Evolutionary conservation across 2,329 filamentous ascomycete genomes (phyloP).

Genomic region (Alternaria angustiovoidea): DNA sequence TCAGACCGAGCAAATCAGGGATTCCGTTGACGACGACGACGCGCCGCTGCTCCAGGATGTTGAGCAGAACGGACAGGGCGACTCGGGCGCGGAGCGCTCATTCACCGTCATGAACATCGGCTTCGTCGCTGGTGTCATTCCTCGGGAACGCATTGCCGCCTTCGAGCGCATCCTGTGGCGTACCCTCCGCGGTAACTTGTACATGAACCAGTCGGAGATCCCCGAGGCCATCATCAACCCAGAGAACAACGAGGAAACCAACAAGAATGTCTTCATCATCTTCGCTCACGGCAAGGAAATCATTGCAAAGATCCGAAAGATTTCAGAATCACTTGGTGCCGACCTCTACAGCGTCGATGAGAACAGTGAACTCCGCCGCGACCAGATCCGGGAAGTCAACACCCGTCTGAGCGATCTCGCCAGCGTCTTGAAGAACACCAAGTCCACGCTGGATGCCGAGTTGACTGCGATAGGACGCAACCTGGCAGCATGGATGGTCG

Average conservation of each 20-base stretch:
- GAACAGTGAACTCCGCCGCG: constrained; percentile 91
- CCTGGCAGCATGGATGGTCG: constrained; percentile 94
- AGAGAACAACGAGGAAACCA: constrained; percentile 86
- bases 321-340: constrained; percentile 95
- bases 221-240: constrained; percentile 92
- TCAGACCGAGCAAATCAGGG: constrained; percentile 94
- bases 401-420: constrained; percentile 88
- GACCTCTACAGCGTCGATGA: constrained; percentile 97
- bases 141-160: constrained; percentile 87
- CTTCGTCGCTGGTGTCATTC: constrained; percentile 95
- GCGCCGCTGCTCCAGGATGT: constrained; percentile 92
- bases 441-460: constrained; percentile 91
- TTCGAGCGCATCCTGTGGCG: constrained; percentile 99
- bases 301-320: constrained; percentile 97
- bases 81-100: constrained; percentile 75
- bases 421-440: constrained; percentile 93
- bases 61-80: constrained; percentile 80
- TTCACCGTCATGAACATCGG: constrained; percentile 99
- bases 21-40: constrained; percentile 84
- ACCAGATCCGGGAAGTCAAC: constrained; percentile 98
- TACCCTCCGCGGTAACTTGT: constrained; percentile 94
- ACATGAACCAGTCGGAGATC: constrained; percentile 99
- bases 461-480: constrained; percentile 92
- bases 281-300: constrained; percentile 99
- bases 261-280: constrained; percentile 99